Percentiles rank a stretch among this genome's conserved stretches.
phyloP scores from a whole-genome alignment of 768 basidiomycete species.

The Suillus alpinus region DNA sequence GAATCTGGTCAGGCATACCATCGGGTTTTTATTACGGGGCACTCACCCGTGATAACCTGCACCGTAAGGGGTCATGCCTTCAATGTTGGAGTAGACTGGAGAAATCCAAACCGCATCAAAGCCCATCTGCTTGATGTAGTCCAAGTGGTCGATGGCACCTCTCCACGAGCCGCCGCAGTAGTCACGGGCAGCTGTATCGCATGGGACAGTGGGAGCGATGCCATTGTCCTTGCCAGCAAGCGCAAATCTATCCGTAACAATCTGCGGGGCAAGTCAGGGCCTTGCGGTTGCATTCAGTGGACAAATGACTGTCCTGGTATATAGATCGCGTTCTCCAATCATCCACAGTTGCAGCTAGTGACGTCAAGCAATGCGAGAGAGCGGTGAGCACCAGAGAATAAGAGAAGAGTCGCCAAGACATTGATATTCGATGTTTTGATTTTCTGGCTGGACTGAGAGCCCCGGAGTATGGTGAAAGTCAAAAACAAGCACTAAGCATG shows the following conservation, averaged over 20 bases:
- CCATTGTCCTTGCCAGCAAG: slow-evolving; percentile 35
- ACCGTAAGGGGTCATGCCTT: slow-evolving; percentile 46
- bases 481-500: not conserved
- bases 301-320: slow-evolving; percentile 41
- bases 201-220: slow-evolving; percentile 32
- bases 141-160: slow-evolving; percentile 50
- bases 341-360: slow-evolving; percentile 39
- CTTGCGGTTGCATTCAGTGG: not conserved
- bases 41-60: slow-evolving; percentile 55
- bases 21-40: not conserved
- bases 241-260: slow-evolving; percentile 63
- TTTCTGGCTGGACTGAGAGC: not conserved
- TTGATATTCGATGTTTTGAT: not conserved
- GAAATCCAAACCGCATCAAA: slow-evolving; percentile 62
- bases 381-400: slow-evolving; percentile 3
- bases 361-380: slow-evolving; percentile 6
- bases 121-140: slow-evolving; percentile 63
- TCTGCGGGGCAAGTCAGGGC: slow-evolving; percentile 19
- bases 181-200: slow-evolving; percentile 44
- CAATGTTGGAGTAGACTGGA: slow-evolving; percentile 49
- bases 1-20: not conserved
- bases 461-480: not conserved
- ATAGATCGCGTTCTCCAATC: slow-evolving; percentile 52
- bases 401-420: not conserved
- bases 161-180: slow-evolving; percentile 62